Base-by-base conservation (phyloP, 2,329 filamentous ascomycete species). In the Teratosphaeria zuluensis region DNA sequence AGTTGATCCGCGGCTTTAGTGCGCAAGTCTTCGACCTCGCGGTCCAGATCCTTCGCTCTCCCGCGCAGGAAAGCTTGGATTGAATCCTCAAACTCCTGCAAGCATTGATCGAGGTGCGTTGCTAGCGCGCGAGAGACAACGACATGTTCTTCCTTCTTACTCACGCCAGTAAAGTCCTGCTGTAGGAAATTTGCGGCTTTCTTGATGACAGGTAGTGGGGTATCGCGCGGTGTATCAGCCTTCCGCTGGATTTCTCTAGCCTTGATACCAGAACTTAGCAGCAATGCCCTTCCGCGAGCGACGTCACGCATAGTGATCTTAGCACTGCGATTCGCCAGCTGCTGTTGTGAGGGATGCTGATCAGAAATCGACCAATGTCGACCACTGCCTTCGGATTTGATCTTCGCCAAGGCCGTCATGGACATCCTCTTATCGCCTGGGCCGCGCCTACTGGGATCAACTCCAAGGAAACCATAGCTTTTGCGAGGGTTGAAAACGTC, bases 191-290 rank as follows among this genome's bases (percentile, higher is more conserved):
- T 60, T 16, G 65, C 73, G 2, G 75, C 75, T 9, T 70, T 67
- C 9, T 53, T 70, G 38, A 78, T 72, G 52, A 75, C 75, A 3
- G 61, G 56, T 0, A 72, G 64, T 2, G 70, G 64, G 24, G 70
- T 55, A 53, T 67, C 61, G 14, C 71, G 71, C 0, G 70, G 63
- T 38, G 79, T 77, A 52, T 85, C 75, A 3, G 87, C 85, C 53
- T 87, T 83, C 3, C 85, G 81, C 31, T 80, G 80, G 57, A 96
- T 89, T 68, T 94, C 89, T 67, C 85, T 85, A 0, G 92, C 92
- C 74, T 95, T 95, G 68, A 96, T 86, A n/a, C 91, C 92, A 0
- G 90, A 90, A 62, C 86, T 88, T 24, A 95, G 78, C 48, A 96
- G 82, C 8, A 95, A 78, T 0, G 90, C 83, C 59, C 85, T 82